Base-by-base conservation (phyloP, 176 grass and related monocot genomes). In the Juncus effusus region DNA sequence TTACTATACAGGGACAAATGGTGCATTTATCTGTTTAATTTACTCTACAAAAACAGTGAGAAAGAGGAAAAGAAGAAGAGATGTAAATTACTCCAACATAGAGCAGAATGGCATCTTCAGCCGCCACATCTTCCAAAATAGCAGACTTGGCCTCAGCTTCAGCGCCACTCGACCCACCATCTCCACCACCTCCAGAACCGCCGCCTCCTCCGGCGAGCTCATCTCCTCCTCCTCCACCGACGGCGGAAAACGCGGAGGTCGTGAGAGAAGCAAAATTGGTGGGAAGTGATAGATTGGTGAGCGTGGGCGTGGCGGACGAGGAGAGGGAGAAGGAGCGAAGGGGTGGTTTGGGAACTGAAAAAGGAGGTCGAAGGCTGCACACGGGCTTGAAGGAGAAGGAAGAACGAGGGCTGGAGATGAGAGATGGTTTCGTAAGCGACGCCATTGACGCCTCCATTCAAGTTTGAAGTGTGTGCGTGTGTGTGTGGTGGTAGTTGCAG, bases 41-140 rank as follows among this genome's bases (percentile, higher is more conserved):
- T 28, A 37, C 28, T 54, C 9, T 53, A 54, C 8, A 54, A 38
- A 55, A 19, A 69, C 50, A 69, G 54, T 1, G 10, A 55, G 10
- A 67, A 58, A 61, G 7, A 9, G 38, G 42, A 57, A 42, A 13
- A 16, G 13, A 44, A 36, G 61, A 13, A 45, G 36, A 69, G 36
- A 64, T 59, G 6, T 13, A 10, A 50, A 74, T 75, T 84, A 96
- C 88, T 67, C 87, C 80, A 36, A 97, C 85, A 13, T 63, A 76
- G 75, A 97, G 85, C 51, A 89, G 61, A 54, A 97, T 97, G 55
- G 80, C 72, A 4, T 84, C 85, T 8, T 77, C 61, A 0, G 42
- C 66, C 3, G 72, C 51, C 3, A 51, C 51, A 40, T 86, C 83
- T 38, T 82, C 72, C 1, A 74, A 59, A 5, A 72, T 50, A 10